phyloP scores from a whole-genome alignment of 2,329 filamentous ascomycete species.

The Talaromyces rugulosus region DNA sequence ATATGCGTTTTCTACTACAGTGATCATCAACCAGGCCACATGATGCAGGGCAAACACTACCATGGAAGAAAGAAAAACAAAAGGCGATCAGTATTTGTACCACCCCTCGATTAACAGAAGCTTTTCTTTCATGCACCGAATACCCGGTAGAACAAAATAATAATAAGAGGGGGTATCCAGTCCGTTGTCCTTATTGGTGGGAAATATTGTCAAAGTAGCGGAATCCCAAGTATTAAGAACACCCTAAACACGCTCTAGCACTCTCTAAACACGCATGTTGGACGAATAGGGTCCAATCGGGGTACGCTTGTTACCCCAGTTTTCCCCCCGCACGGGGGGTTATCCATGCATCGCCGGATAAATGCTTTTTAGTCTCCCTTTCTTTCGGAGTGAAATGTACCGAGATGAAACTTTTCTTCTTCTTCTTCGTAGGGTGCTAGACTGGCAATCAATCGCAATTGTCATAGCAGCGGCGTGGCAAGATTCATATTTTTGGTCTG shows the following conservation, averaged over 20 bases:
- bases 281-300: background rate
- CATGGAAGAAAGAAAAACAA: background rate
- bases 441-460: background rate
- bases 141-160: background rate
- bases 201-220: background rate
- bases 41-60: background rate
- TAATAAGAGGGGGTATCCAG: background rate
- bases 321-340: conserved; percentile 7
- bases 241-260: background rate
- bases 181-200: background rate
- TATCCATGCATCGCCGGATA: background rate
- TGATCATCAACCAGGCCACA: background rate
- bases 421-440: background rate
- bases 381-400: background rate
- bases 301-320: background rate
- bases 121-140: background rate
- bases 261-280: background rate
- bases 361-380: background rate
- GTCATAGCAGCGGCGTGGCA: background rate
- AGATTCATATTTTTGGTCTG: background rate
- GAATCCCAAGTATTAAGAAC: background rate
- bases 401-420: background rate
- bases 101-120: background rate
- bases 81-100: background rate
- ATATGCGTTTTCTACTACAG: background rate